Evolutionary conservation across 75 land plant species (phyloP).

Genomic region (Cunninghamia lanceolata): DNA sequence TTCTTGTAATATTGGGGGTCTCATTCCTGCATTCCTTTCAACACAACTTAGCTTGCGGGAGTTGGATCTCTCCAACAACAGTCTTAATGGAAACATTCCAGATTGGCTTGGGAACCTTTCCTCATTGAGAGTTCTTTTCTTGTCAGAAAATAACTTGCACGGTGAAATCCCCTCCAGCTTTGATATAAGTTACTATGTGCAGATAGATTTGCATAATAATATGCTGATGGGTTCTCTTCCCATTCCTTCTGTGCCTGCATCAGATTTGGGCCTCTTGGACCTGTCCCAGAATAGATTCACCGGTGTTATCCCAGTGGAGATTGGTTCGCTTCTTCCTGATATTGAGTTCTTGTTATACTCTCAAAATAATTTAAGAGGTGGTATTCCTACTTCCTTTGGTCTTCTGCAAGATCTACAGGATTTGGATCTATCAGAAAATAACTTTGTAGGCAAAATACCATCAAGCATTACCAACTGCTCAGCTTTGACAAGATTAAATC

Average conservation of each 20-base stretch:
- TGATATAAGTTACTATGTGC: neutral
- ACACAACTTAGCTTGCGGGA: neutral
- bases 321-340: neutral
- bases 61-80: neutral
- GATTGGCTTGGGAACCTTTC: neutral
- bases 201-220: neutral
- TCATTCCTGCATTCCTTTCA: neutral
- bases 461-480: neutral
- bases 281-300: too few relatives aligned
- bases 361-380: neutral
- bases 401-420: neutral
- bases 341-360: neutral
- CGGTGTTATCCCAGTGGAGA: too few relatives aligned
- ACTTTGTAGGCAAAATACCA: neutral
- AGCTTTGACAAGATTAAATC: too few relatives aligned
- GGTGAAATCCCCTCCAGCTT: neutral
- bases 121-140: too few relatives aligned
- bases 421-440: neutral
- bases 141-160: neutral
- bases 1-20: neutral
- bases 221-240: too few relatives aligned
- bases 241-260: too few relatives aligned
- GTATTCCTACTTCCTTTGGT: neutral
- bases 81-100: neutral
- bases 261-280: too few relatives aligned